phyloP scores from a whole-genome alignment of 75 land plant genomes.

The Cryptomeria japonica region DNA sequence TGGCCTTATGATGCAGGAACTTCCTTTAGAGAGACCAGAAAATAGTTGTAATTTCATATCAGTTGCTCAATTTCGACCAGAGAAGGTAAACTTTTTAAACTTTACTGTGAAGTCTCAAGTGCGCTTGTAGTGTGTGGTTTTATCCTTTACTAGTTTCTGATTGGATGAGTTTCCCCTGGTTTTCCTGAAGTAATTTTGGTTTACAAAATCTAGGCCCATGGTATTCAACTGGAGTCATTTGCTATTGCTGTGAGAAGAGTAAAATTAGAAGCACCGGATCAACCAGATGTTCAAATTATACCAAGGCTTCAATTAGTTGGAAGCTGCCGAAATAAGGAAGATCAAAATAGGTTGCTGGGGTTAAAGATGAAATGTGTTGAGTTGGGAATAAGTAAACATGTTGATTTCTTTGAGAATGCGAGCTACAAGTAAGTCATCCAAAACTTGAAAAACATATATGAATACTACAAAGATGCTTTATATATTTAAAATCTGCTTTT shows the following conservation, averaged over 20 bases:
- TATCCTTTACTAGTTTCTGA: not conserved
- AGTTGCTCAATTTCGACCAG: constrained; percentile 99
- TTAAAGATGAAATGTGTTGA: constrained; percentile 49
- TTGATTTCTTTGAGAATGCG: constrained; percentile 87
- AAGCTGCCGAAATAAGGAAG: constrained; percentile 87
- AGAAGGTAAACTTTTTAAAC: constrained; percentile 62
- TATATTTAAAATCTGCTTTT: not conserved
- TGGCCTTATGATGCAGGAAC: constrained; percentile 50
- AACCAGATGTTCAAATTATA: not conserved
- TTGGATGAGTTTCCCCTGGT: not conserved
- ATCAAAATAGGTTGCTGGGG: constrained; percentile 57
- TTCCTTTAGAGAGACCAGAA: constrained; percentile 72
- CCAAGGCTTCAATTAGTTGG: constrained; percentile 91
- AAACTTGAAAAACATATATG: not conserved
- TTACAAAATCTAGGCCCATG: constrained; percentile 59
- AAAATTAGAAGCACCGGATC: constrained; percentile 27
- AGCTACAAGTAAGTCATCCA: constrained; percentile 64
- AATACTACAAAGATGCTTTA: not conserved
- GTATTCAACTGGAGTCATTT: constrained; percentile 84
- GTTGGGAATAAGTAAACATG: constrained; percentile 64
- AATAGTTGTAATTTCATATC: constrained; percentile 61
- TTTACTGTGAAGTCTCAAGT: not conserved
- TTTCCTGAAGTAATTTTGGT: not conserved
- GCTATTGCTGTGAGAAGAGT: constrained; percentile 50
- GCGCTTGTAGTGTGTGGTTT: constrained; percentile 5